phyloP scores from a whole-genome alignment of 1,139 yeast genomes.

The Blastobotrys arbuscula region DNA sequence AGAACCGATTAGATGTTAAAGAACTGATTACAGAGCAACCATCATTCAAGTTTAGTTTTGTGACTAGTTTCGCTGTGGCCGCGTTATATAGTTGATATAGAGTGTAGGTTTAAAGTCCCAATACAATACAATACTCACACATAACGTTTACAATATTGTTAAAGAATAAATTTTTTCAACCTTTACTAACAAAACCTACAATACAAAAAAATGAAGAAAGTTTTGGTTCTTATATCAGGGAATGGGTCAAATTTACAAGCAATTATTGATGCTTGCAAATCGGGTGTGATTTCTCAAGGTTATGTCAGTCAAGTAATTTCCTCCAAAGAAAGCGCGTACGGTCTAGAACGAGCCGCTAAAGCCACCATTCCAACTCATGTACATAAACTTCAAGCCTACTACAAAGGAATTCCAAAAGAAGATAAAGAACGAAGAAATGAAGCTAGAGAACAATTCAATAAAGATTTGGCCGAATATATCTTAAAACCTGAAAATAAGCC shows the following conservation, averaged over 20 bases:
- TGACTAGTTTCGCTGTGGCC: constrained; percentile 55
- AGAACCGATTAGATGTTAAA: constrained; percentile 44
- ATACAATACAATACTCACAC: background rate
- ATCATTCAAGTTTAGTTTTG: constrained; percentile 59
- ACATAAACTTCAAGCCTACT: constrained; percentile 61
- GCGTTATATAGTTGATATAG: constrained; percentile 47
- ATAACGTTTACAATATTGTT: too few species aligned
- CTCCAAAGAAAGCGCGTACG: constrained; percentile 77
- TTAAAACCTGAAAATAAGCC: constrained; percentile 47
- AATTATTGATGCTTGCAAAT: constrained; percentile 63
- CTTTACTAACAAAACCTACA: too few species aligned
- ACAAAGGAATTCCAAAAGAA: constrained; percentile 66
- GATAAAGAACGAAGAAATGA: constrained; percentile 48
- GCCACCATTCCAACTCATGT: constrained; percentile 63
- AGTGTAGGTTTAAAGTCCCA: too few species aligned
- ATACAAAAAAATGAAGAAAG: too few species aligned
- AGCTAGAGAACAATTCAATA: constrained; percentile 68
- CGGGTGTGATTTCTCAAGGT: constrained; percentile 45
- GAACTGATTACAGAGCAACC: constrained; percentile 55
- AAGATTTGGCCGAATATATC: constrained; percentile 67
- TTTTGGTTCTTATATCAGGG: constrained; percentile 86
- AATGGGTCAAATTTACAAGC: constrained; percentile 94
- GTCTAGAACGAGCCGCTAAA: constrained; percentile 67
- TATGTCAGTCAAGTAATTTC: constrained; percentile 72
- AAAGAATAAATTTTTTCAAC: too few species aligned